These are phyloP conservation scores for Fonsecaea pugnacius DNA, from an alignment of 2,329 filamentous ascomycete species.

Conservation along the genomic window DNA sequence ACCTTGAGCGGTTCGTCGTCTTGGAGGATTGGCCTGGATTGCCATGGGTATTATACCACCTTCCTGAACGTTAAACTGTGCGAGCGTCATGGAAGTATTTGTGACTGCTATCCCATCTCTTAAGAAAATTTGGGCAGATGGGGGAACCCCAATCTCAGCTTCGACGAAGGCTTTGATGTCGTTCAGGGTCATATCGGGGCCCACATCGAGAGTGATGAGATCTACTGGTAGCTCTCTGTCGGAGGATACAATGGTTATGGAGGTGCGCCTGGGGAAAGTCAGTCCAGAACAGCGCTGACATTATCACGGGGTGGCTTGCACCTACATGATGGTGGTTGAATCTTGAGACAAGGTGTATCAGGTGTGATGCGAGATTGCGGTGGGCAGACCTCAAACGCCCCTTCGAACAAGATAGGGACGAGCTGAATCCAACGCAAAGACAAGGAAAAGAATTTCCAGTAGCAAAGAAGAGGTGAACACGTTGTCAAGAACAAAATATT, in stretches of 20 bases:
- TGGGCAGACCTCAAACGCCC: not conserved
- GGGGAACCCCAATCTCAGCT: conserved; percentile 76
- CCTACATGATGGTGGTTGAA: conserved; percentile 19
- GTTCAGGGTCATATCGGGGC: conserved; percentile 78
- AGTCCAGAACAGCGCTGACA: conserved; percentile 1
- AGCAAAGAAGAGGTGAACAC: not conserved
- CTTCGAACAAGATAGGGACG: not conserved
- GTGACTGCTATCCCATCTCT: conserved; percentile 82
- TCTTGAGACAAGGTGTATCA: not conserved
- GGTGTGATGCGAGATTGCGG: not conserved
- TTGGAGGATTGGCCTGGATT: conserved; percentile 52
- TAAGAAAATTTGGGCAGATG: conserved; percentile 79
- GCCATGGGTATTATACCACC: conserved; percentile 92
- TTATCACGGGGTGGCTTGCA: not conserved
- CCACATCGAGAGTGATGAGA: conserved; percentile 80
- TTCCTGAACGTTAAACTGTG: conserved; percentile 78
- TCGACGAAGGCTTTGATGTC: conserved; percentile 87
- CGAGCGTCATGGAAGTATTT: conserved; percentile 78
- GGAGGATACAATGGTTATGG: conserved; percentile 79
- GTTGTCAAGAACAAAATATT: not conserved
- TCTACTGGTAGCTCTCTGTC: conserved; percentile 70
- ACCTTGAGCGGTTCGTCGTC: conserved; percentile 28
- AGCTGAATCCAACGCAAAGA: not conserved
- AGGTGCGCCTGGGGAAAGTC: conserved; percentile 71
- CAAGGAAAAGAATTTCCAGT: not conserved